Evolutionary conservation across 2,329 filamentous ascomycete genomes (phyloP), one percentile per base, ranked within the genome.

Genomic region (Pseudocercospora vitis): DNA sequence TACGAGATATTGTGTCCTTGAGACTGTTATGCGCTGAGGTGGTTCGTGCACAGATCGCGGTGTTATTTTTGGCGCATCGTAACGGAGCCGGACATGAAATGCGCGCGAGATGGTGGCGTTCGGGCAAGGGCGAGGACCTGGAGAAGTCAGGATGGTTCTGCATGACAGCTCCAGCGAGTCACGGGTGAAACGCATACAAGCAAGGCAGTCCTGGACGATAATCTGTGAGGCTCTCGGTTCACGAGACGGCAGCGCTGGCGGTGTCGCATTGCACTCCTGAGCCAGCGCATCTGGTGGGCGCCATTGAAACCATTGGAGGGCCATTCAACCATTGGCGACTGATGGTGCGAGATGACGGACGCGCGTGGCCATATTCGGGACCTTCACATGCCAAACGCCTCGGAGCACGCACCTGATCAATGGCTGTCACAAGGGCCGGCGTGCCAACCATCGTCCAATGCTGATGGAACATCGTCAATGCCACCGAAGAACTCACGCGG

Each of bases 371-470:
- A 37, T 21, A 42, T 21, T 29, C 37, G 37, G 37, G 37, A 21
- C 37, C 21, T 26, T 42, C 37, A 42, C 37, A 42, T 42, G 37
- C 37, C 37, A 26, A 42, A 18, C 24, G 18, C 21, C 50, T 50
- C 48, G 48, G 48, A 42, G 48, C 26, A n/a, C n/a, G n/a, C n/a
- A 21, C 37, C 37, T 50, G 35, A 50, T 40, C 37, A 50, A 50
- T 50, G 48, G 48, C 48, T 53, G 33, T 37, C 52, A 54, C 19
- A 48, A 26, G 53, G 49, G 23, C 39, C 21, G 14, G 31, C 29
- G 47, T 28, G 35, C 19, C 53, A n/a, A n/a, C n/a, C n/a, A n/a
- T n/a, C n/a, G n/a, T n/a, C n/a, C n/a, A 51, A 51, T 39, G 42
- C 40, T 37, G 53, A 51, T 32, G 53, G 44, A 32, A 47, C 44